A percentile compares a stretch with the other conserved stretches of the same genome.
These are phyloP conservation scores for Parachaetomium inaequale DNA, from an alignment of 495 filamentous ascomycete genomes.

Conservation along the genomic window DNA sequence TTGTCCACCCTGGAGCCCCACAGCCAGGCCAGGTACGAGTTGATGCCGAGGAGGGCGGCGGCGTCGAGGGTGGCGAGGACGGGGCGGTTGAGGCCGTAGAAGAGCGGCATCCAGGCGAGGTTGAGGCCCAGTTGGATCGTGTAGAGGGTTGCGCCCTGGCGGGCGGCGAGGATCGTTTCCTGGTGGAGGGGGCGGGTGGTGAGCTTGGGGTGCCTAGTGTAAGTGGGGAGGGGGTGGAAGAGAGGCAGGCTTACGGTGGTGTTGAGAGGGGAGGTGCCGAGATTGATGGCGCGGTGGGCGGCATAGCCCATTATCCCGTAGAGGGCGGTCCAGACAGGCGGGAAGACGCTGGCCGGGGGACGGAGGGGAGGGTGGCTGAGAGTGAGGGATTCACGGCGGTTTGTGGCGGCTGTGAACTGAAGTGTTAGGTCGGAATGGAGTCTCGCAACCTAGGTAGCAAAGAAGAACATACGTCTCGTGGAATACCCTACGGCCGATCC, in stretches of 20 bases:
- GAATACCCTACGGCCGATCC: slow-evolving; percentile 63
- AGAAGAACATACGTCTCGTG: slow-evolving; percentile 49
- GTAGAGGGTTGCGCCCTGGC: slow-evolving; percentile 72
- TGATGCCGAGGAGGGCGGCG: slow-evolving; percentile 62
- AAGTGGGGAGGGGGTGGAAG: background rate
- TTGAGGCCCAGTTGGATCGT: slow-evolving; percentile 81
- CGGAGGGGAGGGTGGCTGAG: slow-evolving; percentile 76
- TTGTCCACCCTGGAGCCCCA: slow-evolving; percentile 67
- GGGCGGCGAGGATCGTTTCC: slow-evolving; percentile 28
- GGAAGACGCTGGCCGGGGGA: slow-evolving; percentile 78
- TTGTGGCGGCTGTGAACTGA: slow-evolving; percentile 36
- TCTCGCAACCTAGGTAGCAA: background rate
- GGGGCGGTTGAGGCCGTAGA: slow-evolving; percentile 70
- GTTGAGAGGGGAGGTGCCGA: slow-evolving; percentile 48
- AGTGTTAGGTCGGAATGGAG: background rate
- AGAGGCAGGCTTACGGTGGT: slow-evolving; percentile 27
- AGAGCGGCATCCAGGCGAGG: slow-evolving; percentile 88
- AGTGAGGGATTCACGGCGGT: slow-evolving; percentile 57
- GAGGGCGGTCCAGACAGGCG: slow-evolving; percentile 78
- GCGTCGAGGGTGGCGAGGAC: slow-evolving; percentile 74
- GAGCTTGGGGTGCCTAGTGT: background rate
- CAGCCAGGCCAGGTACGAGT: slow-evolving; percentile 64
- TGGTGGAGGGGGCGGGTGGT: background rate
- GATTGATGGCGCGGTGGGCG: slow-evolving; percentile 61
- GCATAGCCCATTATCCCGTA: slow-evolving; percentile 90